phyloP scores from a whole-genome alignment of 2,329 filamentous ascomycete genomes.

The Mycocentrospora acerina region DNA sequence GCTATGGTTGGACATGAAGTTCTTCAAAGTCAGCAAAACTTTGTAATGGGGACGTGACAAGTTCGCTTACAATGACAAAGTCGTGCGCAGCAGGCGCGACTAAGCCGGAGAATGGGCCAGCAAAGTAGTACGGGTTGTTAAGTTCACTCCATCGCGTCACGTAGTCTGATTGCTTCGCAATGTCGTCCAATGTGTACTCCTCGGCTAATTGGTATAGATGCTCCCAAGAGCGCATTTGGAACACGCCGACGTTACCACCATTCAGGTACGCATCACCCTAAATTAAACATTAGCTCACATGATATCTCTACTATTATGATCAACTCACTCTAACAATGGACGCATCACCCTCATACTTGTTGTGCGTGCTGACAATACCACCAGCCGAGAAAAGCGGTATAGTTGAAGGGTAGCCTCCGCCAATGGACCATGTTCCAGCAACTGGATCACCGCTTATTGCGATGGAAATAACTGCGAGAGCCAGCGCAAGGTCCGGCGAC shows the following conservation, averaged over 20 bases:
- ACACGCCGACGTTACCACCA: slow-evolving; percentile 14
- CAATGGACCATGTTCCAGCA: slow-evolving; percentile 14
- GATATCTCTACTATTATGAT: background rate
- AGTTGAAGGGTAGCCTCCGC: slow-evolving; percentile 13
- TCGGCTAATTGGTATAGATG: slow-evolving; percentile 11
- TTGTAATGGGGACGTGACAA: background rate
- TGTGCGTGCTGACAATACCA: slow-evolving; percentile 18
- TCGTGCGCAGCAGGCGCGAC: slow-evolving; percentile 18
- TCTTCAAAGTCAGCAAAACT: background rate
- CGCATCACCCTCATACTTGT: slow-evolving; percentile 20
- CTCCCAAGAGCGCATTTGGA: slow-evolving; percentile 19
- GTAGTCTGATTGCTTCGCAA: slow-evolving; percentile 15
- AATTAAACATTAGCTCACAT: background rate
- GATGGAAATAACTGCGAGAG: slow-evolving; percentile 14
- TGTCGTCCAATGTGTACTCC: slow-evolving; percentile 15
- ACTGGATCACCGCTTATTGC: slow-evolving; percentile 17
- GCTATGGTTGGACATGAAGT: slow-evolving; percentile 24
- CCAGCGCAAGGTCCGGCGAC: slow-evolving; percentile 13
- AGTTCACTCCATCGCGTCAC: slow-evolving; percentile 17
- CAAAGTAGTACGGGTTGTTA: slow-evolving; percentile 21
- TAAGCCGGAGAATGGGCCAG: slow-evolving; percentile 16
- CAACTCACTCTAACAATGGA: slow-evolving; percentile 13
- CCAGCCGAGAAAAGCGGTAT: slow-evolving; percentile 15
- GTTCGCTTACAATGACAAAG: slow-evolving; percentile 9
- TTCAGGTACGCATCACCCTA: slow-evolving; percentile 19